Evolutionary conservation across 805 yeast genomes (phyloP), one percentile per base, ranked within the genome.

Genomic region (Lipomyces yamadae): DNA sequence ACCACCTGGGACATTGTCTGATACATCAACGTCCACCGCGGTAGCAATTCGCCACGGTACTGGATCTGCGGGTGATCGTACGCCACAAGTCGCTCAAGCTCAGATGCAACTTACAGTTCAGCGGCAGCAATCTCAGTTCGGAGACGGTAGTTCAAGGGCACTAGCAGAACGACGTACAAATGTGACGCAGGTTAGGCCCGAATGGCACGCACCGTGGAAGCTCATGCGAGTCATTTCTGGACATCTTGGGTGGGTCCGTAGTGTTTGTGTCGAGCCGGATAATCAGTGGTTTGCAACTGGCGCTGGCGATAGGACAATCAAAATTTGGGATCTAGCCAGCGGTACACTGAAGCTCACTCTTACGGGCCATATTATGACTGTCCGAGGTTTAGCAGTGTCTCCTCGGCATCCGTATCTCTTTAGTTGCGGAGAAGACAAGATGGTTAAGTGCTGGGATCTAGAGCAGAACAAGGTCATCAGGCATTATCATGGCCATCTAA

Each of bases 251-350:
- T 93, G 98, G 93, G 92, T 95, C 0, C 82, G 96, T 57, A 83
- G 91, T n/a, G 80, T 92, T 2, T 83, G 88, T 6, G 84, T 90
- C 24, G 98, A 95, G 67, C 97, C 97, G 0, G 89, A 89, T 39
- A 92, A 92, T 76, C 85, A 88, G 71, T 95, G 95, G 91, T 94
- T 91, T 78, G 96, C 89, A 6, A 88, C 97, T 0, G 99, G 98
- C 0, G 88, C 96, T 2, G 85, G 89, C 3, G 99, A 95, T 75
- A 81, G 91, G 2, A 90, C 96, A 0, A 90, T 95, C 69, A 93
- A 93, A 60, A 82, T 94, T 2, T 95, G 99, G 98, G 95, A 92
- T 75, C 77, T 92, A 61, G 95, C 91, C 0, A 79, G 87, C 4
- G 89, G 91, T 10, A 79, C 81, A 60, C 78, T 92, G 68, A 87